A percentile compares a stretch with the other conserved stretches of the same genome.
Evolutionary conservation across 371 early-diverging fungal genomes (phyloP).

Genomic region (Apophysomyces elegans): DNA sequence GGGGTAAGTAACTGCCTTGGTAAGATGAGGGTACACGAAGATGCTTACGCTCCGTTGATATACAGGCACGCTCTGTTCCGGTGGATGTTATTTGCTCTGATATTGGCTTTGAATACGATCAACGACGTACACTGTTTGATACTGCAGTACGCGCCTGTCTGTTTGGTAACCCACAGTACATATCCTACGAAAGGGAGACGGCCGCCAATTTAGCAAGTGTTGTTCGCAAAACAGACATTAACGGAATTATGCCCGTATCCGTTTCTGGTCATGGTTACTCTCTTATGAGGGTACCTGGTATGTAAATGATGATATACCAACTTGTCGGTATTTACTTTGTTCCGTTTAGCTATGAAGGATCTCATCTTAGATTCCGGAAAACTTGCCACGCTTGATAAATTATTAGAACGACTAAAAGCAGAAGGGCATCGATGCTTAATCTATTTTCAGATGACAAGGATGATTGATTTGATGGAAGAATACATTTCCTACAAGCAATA

Average conservation of each 20-base stretch:
- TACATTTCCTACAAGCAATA: constrained; percentile 90
- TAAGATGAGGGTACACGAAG: too few species aligned
- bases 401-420: constrained; percentile 87
- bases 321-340: neutral
- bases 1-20: constrained; percentile 21
- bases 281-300: constrained; percentile 52
- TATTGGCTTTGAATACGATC: constrained; percentile 62
- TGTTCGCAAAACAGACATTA: constrained; percentile 24
- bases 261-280: constrained; percentile 46
- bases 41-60: constrained; percentile 21
- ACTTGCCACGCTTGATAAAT: constrained; percentile 83
- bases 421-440: constrained; percentile 96
- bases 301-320: constrained; percentile 5
- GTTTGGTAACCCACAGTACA: constrained; percentile 50
- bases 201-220: constrained; percentile 24
- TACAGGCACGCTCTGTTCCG: constrained; percentile 67
- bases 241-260: constrained; percentile 43
- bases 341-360: constrained; percentile 69
- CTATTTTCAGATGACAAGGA: constrained; percentile 99
- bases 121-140: constrained; percentile 57
- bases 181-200: constrained; percentile 22
- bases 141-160: constrained; percentile 48
- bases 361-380: constrained; percentile 96
- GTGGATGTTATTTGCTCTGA: constrained; percentile 70
- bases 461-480: constrained; percentile 98